Evolutionary conservation across 2,329 filamentous ascomycete genomes (phyloP).

Genomic region (Pyrenophora seminiperda): DNA sequence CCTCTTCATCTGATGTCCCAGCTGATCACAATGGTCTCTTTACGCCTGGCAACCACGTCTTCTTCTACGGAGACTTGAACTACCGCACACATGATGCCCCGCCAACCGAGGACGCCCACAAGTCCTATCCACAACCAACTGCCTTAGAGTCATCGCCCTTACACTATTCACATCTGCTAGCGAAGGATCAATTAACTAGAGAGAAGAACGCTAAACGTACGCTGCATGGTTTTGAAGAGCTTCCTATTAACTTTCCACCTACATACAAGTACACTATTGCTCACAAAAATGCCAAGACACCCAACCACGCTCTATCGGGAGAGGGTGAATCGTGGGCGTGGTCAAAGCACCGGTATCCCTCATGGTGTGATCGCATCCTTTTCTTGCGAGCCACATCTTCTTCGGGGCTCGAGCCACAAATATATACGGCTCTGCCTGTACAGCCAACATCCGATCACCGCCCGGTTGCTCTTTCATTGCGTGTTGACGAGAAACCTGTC

Average conservation of each 20-base stretch:
- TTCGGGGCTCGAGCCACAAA: conserved; percentile 58
- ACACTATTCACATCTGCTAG: conserved; percentile 71
- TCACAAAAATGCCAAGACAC: conserved; percentile 8
- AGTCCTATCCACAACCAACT: conserved; percentile 66
- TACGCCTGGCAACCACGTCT: conserved; percentile 74
- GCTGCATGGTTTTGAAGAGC: conserved; percentile 78
- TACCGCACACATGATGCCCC: conserved; percentile 78
- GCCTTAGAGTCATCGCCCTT: conserved; percentile 54
- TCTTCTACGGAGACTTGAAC: conserved; percentile 91
- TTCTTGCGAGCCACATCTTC: conserved; percentile 62
- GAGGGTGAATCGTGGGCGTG: conserved; percentile 65
- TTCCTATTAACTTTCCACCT: conserved; percentile 77
- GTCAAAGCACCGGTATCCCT: conserved; percentile 79
- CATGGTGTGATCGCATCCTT: conserved; percentile 91
- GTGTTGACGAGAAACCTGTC: conserved; percentile 63
- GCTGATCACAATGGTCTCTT: conserved; percentile 69
- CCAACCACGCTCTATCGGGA: conserved; percentile 22
- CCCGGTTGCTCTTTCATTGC: conserved; percentile 74
- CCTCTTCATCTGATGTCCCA: conserved; percentile 24
- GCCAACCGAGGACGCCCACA: conserved; percentile 63
- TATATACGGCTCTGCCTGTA: conserved; percentile 77
- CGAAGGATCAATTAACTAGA: conserved; percentile 76
- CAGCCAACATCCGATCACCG: conserved; percentile 87
- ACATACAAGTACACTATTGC: conserved; percentile 82
- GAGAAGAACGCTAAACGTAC: conserved; percentile 73